phyloP scores from a whole-genome alignment of 106 monocot species.

The Acanthochlamys bracteata region DNA sequence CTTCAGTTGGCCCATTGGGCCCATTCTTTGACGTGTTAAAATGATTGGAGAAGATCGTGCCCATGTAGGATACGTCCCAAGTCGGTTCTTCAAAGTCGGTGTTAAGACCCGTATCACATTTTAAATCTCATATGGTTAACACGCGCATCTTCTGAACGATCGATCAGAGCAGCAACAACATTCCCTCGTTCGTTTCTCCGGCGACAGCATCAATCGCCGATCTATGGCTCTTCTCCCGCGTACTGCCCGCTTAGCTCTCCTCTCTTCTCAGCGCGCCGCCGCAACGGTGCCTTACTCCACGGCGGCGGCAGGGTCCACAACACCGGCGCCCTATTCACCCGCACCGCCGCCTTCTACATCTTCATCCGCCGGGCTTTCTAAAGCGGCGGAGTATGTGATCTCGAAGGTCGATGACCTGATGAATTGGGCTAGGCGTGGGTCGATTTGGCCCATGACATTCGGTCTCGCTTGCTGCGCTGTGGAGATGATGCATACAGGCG shows the following conservation, averaged over 20 bases:
- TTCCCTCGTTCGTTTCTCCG: conserved; percentile 11
- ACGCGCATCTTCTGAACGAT: too few relatives aligned
- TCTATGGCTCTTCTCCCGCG: conserved; percentile 70
- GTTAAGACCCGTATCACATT: too few relatives aligned
- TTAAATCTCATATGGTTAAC: too few relatives aligned
- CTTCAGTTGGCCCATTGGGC: too few relatives aligned
- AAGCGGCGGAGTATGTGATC: conserved; percentile 91
- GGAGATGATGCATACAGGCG: conserved; percentile 99
- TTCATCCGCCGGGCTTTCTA: conserved; percentile 54
- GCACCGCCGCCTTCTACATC: conserved; percentile 44
- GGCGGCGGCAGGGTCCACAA: conserved; percentile 15
- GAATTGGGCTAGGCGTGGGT: conserved; percentile 92
- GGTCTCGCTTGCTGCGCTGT: conserved; percentile 98
- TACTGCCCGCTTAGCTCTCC: conserved; percentile 55
- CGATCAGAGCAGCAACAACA: too few relatives aligned
- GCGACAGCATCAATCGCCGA: neutral
- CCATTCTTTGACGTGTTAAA: too few relatives aligned
- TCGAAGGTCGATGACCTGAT: conserved; percentile 96
- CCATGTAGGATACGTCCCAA: too few relatives aligned
- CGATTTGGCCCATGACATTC: conserved; percentile 92
- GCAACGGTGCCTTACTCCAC: conserved; percentile 27
- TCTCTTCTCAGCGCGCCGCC: conserved; percentile 26
- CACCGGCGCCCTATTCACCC: conserved; percentile 37
- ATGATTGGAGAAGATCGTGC: too few relatives aligned
- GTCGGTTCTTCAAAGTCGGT: too few relatives aligned